A percentile compares a stretch with the other conserved stretches of the same genome.
phyloP scores from a whole-genome alignment of 2,329 filamentous ascomycete genomes.

The Metarhizium anisopliae region DNA sequence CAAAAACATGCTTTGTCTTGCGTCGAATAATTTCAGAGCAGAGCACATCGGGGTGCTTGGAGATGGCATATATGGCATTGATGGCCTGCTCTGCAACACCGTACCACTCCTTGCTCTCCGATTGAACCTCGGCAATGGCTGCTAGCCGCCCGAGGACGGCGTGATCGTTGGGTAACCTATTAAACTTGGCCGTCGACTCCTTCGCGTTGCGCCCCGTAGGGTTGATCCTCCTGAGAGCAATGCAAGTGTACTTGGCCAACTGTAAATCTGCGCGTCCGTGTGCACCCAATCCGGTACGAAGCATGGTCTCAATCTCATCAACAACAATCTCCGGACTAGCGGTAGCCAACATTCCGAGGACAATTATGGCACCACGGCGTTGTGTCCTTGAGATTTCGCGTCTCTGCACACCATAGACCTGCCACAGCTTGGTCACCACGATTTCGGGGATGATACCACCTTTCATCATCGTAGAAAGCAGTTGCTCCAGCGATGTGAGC shows the following conservation, averaged over 20 bases:
- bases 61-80: conserved; percentile 86
- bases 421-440: conserved; percentile 90
- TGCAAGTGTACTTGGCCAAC: conserved; percentile 89
- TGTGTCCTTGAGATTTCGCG: conserved; percentile 88
- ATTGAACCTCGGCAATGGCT: conserved; percentile 74
- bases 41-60: conserved; percentile 86
- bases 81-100: conserved; percentile 95
- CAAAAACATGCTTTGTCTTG: conserved; percentile 78
- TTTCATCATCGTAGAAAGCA: conserved; percentile 97
- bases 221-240: conserved; percentile 85
- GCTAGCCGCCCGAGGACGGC: conserved; percentile 75
- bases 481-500: conserved; percentile 87
- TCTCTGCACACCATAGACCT: conserved; percentile 91
- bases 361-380: conserved; percentile 86
- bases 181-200: conserved; percentile 58
- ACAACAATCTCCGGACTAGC: conserved; percentile 90
- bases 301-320: conserved; percentile 89
- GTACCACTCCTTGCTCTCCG: conserved; percentile 91
- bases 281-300: conserved; percentile 77
- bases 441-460: conserved; percentile 75
- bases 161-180: conserved; percentile 84
- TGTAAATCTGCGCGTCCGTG: conserved; percentile 76
- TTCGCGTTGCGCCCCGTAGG: conserved; percentile 73
- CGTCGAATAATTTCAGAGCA: conserved; percentile 85
- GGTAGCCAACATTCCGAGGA: conserved; percentile 90